Conservation (phyloP, 2,329 filamentous ascomycete species). For the Metarhizium album region DNA sequence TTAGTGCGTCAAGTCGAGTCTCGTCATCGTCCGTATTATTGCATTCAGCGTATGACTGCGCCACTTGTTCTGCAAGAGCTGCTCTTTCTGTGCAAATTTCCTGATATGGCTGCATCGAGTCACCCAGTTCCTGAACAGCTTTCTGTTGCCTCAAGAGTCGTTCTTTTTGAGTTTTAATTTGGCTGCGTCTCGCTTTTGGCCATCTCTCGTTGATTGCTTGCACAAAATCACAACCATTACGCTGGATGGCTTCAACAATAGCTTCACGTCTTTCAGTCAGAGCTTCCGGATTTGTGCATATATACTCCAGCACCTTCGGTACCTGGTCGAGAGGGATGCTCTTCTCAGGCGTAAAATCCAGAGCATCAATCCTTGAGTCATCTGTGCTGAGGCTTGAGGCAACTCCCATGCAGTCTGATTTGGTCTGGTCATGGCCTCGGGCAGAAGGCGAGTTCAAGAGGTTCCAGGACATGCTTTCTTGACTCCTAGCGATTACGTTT, state of each 20-base stretch:
- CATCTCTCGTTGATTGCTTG: conserved; percentile 36
- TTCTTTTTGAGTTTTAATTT: conserved; percentile 40
- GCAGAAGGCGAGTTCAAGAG: neutral
- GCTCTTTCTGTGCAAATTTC: conserved; percentile 33
- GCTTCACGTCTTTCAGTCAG: conserved; percentile 25
- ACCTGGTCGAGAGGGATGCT: conserved; percentile 14
- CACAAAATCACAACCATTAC: conserved; percentile 37
- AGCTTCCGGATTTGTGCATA: conserved; percentile 19
- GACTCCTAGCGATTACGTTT: neutral
- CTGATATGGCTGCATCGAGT: conserved; percentile 31
- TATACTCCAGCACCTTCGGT: conserved; percentile 17
- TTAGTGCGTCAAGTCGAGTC: conserved; percentile 35
- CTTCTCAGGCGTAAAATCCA: neutral
- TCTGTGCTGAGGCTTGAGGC: conserved; percentile 3
- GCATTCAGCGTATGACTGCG: conserved; percentile 38
- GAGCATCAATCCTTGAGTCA: neutral
- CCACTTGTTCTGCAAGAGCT: conserved; percentile 33
- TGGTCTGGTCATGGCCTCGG: neutral
- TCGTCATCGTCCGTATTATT: conserved; percentile 43
- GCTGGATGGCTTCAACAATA: conserved; percentile 31
- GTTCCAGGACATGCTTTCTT: neutral
- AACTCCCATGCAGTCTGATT: neutral
- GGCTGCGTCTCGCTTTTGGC: conserved; percentile 32
- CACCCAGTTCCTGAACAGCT: conserved; percentile 29
- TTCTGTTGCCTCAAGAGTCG: conserved; percentile 34